A percentile compares a stretch with the other conserved stretches of the same genome.
Evolutionary conservation across 139 green algal species (phyloP).

Genomic region (Tetraselmis chui): DNA sequence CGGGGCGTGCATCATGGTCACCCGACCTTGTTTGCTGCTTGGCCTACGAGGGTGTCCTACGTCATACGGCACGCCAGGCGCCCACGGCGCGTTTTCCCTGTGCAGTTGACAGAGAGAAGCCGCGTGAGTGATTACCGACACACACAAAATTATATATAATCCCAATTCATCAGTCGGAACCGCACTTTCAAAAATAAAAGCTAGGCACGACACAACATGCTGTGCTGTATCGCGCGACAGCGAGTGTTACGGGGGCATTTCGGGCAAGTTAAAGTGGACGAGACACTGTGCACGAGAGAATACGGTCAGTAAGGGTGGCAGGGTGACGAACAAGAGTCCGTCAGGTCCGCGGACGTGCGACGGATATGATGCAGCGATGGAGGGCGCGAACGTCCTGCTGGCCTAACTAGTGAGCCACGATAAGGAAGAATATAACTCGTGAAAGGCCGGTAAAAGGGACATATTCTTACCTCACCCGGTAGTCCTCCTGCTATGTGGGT

Average conservation of each 20-base stretch:
- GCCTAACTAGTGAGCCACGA: no score
- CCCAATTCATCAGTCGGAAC: not conserved
- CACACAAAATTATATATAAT: not conserved
- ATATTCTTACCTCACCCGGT: no score
- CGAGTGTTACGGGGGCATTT: not conserved
- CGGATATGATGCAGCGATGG: no score
- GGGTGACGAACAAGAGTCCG: no score
- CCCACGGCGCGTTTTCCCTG: not conserved
- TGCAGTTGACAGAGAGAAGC: not conserved
- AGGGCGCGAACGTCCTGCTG: no score
- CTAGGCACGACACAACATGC: not conserved
- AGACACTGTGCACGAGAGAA: no score
- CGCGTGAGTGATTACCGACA: not conserved
- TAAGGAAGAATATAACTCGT: no score
- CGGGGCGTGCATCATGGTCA: not conserved
- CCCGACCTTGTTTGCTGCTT: not conserved
- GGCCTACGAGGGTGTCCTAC: not conserved
- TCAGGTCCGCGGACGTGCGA: no score
- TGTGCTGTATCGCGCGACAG: not conserved
- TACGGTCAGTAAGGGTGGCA: no score
- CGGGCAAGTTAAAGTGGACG: no score
- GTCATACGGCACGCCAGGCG: not conserved
- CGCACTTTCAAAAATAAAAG: not conserved
- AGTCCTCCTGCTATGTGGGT: not conserved
- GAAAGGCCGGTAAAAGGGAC: no score